Percentiles rank a stretch among this genome's conserved stretches.
Conservation (phyloP, 345 rosid genomes). For the Carallia pectinifolia region DNA sequence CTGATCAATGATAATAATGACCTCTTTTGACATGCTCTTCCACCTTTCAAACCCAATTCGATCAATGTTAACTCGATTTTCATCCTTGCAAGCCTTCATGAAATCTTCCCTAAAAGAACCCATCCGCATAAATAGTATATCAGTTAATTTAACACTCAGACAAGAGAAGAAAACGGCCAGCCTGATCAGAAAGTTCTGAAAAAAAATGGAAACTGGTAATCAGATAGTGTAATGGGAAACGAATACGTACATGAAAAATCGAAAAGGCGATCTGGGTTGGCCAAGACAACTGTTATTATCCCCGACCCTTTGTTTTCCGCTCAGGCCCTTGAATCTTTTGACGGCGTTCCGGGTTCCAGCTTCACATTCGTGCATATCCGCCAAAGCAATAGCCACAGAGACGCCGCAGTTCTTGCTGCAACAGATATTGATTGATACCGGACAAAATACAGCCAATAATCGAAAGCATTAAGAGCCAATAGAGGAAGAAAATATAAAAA, state of each 20-base stretch:
- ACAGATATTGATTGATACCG: not conserved
- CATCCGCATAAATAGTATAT: constrained; percentile 1
- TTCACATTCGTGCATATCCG: constrained; percentile 74
- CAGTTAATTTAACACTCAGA: not conserved
- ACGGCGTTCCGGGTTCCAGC: constrained; percentile 30
- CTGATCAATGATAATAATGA: constrained; percentile 10
- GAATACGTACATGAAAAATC: constrained; percentile 60
- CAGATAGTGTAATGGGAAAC: not conserved
- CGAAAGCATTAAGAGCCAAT: not conserved
- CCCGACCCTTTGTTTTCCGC: constrained; percentile 23
- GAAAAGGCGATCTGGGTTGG: constrained; percentile 74
- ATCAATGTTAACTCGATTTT: constrained; percentile 38
- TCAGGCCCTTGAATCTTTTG: constrained; percentile 68
- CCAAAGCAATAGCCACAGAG: constrained; percentile 58
- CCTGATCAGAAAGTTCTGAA: not conserved
- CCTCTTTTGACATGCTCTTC: constrained; percentile 68
- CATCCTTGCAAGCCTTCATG: constrained; percentile 17
- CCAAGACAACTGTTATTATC: constrained; percentile 25
- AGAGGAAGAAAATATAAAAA: not conserved
- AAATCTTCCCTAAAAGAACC: constrained; percentile 49
- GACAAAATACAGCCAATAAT: not conserved
- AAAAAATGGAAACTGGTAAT: not conserved
- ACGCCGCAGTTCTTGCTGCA: constrained; percentile 58
- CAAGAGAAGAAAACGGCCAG: not conserved
- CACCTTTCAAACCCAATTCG: constrained; percentile 56